phyloP scores from a whole-genome alignment of 495 filamentous ascomycete genomes.

The Achaetomiella virescens region DNA sequence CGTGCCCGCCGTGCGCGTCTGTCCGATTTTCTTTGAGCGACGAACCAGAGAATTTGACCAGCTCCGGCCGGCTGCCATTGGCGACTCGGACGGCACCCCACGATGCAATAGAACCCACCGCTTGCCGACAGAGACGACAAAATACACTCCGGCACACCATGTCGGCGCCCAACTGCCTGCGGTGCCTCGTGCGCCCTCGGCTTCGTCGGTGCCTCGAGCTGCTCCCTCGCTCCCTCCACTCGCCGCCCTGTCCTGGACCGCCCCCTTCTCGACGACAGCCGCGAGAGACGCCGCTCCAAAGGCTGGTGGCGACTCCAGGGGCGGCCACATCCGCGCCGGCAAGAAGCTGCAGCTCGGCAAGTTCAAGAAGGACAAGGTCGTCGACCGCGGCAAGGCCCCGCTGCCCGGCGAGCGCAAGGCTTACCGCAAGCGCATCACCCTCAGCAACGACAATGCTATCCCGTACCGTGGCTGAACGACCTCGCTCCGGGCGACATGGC shows the following conservation, averaged over 20 bases:
- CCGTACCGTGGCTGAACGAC: conserved; percentile 58
- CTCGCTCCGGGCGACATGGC: conserved; percentile 51
- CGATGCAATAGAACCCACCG: conserved; percentile 24
- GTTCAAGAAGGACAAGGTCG: conserved; percentile 51
- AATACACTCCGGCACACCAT: conserved; percentile 38
- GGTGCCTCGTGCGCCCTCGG: conserved; percentile 58
- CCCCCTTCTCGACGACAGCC: conserved; percentile 31
- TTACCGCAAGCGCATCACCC: conserved; percentile 75
- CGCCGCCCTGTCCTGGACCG: not conserved
- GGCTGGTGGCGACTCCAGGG: conserved; percentile 3
- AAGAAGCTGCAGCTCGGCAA: conserved; percentile 38
- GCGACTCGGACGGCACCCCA: conserved; percentile 18
- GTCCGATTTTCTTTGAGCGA: conserved; percentile 17
- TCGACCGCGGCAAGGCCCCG: conserved; percentile 44
- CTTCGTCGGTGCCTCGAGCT: conserved; percentile 7
- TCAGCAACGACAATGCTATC: conserved; percentile 90
- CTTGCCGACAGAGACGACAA: conserved; percentile 10
- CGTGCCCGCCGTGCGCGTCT: conserved; percentile 4
- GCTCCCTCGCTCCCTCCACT: not conserved
- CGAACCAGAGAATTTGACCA: conserved; percentile 8
- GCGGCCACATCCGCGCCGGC: conserved; percentile 30
- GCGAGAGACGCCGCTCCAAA: not conserved
- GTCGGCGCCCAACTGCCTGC: conserved; percentile 62
- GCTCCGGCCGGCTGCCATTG: conserved; percentile 21
- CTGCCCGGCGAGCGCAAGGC: conserved; percentile 76